phyloP scores from a whole-genome alignment of 805 yeast species.

The Spencermartinsiella europaea region DNA sequence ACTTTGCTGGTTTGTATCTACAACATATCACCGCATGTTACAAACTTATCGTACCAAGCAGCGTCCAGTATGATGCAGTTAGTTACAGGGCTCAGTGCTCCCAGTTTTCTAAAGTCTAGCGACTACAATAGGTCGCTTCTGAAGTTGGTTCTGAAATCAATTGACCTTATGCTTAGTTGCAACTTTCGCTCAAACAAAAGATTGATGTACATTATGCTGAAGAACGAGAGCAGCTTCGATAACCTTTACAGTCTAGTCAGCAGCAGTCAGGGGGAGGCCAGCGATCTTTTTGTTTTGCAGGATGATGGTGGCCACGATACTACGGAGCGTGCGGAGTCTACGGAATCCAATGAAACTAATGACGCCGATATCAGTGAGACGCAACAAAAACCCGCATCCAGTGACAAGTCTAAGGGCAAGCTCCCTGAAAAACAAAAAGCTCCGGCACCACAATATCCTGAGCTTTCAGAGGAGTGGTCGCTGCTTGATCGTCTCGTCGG shows the following conservation, averaged over 20 bases:
- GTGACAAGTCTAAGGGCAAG: conserved; percentile 10
- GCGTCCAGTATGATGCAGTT: conserved; percentile 27
- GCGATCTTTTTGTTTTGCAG: no score
- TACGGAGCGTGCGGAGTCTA: neutral
- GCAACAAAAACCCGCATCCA: neutral
- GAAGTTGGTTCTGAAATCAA: conserved; percentile 19
- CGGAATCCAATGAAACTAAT: neutral
- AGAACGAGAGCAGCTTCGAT: conserved; percentile 19
- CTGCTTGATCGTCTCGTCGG: conserved; percentile 14
- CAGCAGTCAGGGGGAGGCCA: neutral
- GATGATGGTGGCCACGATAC: neutral
- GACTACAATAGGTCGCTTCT: conserved; percentile 20
- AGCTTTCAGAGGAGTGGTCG: conserved; percentile 9
- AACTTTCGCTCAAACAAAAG: conserved; percentile 25
- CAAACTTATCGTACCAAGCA: conserved; percentile 25
- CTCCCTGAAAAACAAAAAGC: conserved; percentile 3
- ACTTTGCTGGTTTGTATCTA: conserved; percentile 26
- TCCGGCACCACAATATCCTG: neutral
- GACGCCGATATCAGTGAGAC: neutral
- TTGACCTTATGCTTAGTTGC: conserved; percentile 22
- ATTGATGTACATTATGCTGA: conserved; percentile 24
- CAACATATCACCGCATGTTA: conserved; percentile 29
- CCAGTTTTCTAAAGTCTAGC: conserved; percentile 14
- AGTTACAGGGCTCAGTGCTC: conserved; percentile 20
- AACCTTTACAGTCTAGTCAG: neutral